Base-by-base conservation (phyloP, 257 asterid species). In the Plantago ovata region DNA sequence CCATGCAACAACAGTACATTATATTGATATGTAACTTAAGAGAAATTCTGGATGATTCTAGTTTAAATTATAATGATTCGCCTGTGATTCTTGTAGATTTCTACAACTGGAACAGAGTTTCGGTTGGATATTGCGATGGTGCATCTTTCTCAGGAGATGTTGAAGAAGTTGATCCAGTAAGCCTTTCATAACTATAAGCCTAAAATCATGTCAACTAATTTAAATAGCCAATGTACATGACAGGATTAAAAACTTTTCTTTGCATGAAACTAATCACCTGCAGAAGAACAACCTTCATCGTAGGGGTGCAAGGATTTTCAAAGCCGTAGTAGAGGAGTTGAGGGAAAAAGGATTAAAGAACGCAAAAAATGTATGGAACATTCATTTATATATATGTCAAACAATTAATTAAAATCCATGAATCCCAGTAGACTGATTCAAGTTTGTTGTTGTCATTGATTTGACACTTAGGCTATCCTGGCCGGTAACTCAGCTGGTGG, bases 401-500 rank as follows among this genome's bases (percentile, higher is more conserved):
- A n/a, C n/a, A n/a, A n/a, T n/a, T n/a, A n/a, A n/a, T n/a, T n/a
- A n/a, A n/a, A n/a, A n/a, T n/a, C n/a, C n/a, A n/a, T n/a, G n/a
- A n/a, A n/a, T n/a, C n/a, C n/a, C n/a, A n/a, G n/a, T n/a, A n/a
- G n/a, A n/a, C n/a, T n/a, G n/a, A n/a, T n/a, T n/a, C n/a, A 14
- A 16, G 0, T 9, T 56, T 32, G 13, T 15, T n/a, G n/a, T n/a
- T n/a, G 13, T 5, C 4, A 23, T 53, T 40, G 14, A 61, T 28
- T 28, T 28, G 36, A 28, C 7, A 28, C 36, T 28, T 15, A 81
- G 84, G 78, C 65, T 22, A 40, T 77, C 38, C 69, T 81, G 3
- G 23, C 60, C 0, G 87, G 87, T 38, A 48, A 44, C 11, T 80
- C 87, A 9, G 88, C 87, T 0, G 87, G 87, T 15, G 79, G 82